A percentile compares a stretch with the other conserved stretches of the same genome.
These are phyloP conservation scores for Hymenoscyphus fructigenus DNA, from an alignment of 2,329 filamentous ascomycete species.

Conservation along the genomic window DNA sequence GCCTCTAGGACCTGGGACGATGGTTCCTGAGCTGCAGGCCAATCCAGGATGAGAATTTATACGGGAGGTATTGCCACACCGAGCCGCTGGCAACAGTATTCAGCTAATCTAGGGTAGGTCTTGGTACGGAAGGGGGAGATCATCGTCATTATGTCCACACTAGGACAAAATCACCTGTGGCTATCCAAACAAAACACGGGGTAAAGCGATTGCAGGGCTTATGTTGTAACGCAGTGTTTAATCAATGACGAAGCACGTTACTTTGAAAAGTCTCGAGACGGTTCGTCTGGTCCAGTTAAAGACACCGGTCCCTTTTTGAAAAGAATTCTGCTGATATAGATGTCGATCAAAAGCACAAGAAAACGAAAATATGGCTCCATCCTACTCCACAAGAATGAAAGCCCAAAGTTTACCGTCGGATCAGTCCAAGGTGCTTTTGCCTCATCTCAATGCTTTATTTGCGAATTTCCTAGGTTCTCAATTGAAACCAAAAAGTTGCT, in stretches of 20 bases:
- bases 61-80: not conserved
- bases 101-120: constrained; percentile 7
- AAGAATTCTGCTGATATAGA: not conserved
- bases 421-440: too few species aligned
- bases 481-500: not conserved
- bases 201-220: not conserved
- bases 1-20: not conserved
- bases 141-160: not conserved
- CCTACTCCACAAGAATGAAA: too few species aligned
- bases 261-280: not conserved
- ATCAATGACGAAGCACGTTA: not conserved
- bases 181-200: not conserved
- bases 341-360: not conserved
- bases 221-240: not conserved
- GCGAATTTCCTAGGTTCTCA: not conserved
- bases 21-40: constrained; percentile 4
- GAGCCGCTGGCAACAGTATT: constrained; percentile 1
- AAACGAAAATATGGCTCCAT: too few species aligned
- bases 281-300: not conserved
- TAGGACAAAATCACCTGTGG: not conserved
- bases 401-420: too few species aligned
- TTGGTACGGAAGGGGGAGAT: not conserved
- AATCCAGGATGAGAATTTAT: not conserved
- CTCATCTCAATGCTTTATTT: not conserved
- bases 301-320: not conserved